Conservation (phyloP, 495 filamentous ascomycete genomes). For the Oleoguttula mirabilis region DNA sequence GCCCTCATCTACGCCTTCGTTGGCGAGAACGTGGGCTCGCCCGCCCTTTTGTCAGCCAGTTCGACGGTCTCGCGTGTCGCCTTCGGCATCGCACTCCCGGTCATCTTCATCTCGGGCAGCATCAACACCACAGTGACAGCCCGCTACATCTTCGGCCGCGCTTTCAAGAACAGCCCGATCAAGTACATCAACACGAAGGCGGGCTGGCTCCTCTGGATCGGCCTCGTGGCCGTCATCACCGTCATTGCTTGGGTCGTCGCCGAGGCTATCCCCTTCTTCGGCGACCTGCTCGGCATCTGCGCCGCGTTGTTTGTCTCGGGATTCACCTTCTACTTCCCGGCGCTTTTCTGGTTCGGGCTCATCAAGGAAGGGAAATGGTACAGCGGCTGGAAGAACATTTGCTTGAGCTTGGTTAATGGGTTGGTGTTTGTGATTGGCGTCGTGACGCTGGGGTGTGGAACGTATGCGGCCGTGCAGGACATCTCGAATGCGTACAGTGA, state of each 20-base stretch:
- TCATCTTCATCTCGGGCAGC: constrained; percentile 19
- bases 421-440: constrained; percentile 24
- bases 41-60: constrained; percentile 27
- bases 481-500: neutral
- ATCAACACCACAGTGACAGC: constrained; percentile 20
- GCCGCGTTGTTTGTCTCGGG: constrained; percentile 16
- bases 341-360: constrained; percentile 36
- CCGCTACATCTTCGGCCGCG: constrained; percentile 30
- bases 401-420: constrained; percentile 21
- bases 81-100: constrained; percentile 28
- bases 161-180: constrained; percentile 25
- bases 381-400: constrained; percentile 24
- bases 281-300: constrained; percentile 26
- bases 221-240: constrained; percentile 23
- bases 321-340: constrained; percentile 33
- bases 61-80: constrained; percentile 28
- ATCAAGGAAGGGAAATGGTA: constrained; percentile 33
- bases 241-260: constrained; percentile 26
- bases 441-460: constrained; percentile 22
- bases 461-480: constrained; percentile 4
- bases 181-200: constrained; percentile 22
- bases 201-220: constrained; percentile 28
- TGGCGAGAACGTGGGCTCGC: constrained; percentile 26
- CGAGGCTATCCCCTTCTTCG: constrained; percentile 32
- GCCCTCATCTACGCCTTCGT: constrained; percentile 29